phyloP scores from a whole-genome alignment of 805 yeast species.

The Wickerhamomyces alni region DNA sequence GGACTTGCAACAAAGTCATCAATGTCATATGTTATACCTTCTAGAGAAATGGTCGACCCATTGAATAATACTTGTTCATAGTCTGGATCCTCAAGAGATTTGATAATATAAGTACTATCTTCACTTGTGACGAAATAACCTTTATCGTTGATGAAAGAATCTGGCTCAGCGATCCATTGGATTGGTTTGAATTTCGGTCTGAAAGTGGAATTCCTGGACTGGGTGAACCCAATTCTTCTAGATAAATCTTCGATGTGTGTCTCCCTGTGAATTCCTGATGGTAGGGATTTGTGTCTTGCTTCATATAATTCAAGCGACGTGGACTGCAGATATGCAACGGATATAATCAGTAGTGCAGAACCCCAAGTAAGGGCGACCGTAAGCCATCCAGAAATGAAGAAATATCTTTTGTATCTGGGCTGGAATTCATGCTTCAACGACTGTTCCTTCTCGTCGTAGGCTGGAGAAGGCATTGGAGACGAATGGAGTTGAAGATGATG shows the following conservation, averaged over 20 bases:
- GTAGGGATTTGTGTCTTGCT: background rate
- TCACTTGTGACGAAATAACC: constrained; percentile 60
- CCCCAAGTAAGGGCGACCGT: constrained; percentile 11
- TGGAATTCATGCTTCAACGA: background rate
- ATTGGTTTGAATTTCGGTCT: constrained; percentile 45
- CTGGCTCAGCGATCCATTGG: constrained; percentile 63
- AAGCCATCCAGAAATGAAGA: constrained; percentile 2
- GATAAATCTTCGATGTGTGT: background rate
- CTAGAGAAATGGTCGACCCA: constrained; percentile 38
- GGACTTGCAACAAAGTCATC: constrained; percentile 61
- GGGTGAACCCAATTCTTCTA: constrained; percentile 27
- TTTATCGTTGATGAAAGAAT: constrained; percentile 44
- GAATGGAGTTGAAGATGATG: too few species aligned
- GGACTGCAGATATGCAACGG: constrained; percentile 8
- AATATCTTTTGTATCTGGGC: background rate
- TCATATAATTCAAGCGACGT: constrained; percentile 4
- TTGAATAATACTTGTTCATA: constrained; percentile 44
- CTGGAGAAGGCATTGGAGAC: background rate
- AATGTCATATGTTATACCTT: constrained; percentile 37
- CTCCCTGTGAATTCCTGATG: too few species aligned
- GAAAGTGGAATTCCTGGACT: constrained; percentile 51
- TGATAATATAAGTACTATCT: constrained; percentile 45
- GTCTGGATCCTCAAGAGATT: constrained; percentile 37
- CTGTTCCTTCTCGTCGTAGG: background rate
- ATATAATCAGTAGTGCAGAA: constrained; percentile 4